Percentiles rank a stretch among this genome's conserved stretches.
These are phyloP conservation scores for Hsuehochloa calcarea DNA, from an alignment of 176 grass and related monocot species.

Conservation along the genomic window DNA sequence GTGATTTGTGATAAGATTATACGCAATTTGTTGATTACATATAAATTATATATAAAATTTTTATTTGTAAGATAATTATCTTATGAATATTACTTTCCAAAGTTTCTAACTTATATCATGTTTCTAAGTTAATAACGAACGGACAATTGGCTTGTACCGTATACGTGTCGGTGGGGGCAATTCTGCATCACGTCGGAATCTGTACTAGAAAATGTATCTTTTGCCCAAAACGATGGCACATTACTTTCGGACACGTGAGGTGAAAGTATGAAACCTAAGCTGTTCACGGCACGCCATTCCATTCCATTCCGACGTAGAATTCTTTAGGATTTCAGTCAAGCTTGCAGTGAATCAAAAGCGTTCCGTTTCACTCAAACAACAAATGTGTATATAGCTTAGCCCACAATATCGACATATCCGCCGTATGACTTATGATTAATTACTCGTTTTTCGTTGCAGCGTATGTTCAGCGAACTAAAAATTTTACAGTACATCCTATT, in stretches of 20 bases:
- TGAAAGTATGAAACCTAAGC: constrained; percentile 13
- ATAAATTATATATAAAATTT: no score
- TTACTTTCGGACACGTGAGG: background rate
- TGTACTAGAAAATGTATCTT: background rate
- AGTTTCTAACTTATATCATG: no score
- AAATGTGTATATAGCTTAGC: background rate
- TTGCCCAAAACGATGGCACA: constrained; percentile 3
- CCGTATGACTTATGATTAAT: background rate
- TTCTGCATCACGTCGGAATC: background rate
- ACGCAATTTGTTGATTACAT: no score
- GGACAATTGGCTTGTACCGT: no score
- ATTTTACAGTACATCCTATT: no score
- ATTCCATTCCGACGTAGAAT: background rate
- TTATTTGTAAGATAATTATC: no score
- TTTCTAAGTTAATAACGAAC: no score
- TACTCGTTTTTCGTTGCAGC: background rate
- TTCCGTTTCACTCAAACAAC: background rate
- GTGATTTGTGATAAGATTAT: no score
- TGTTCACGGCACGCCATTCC: background rate
- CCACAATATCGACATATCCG: background rate
- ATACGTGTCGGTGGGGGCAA: background rate
- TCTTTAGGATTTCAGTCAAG: background rate
- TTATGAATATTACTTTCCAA: no score
- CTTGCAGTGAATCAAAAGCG: background rate
- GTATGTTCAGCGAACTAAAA: no score